Conservation (phyloP, 73 alveolate genomes). For the Paramecium octaurelia region DNA sequence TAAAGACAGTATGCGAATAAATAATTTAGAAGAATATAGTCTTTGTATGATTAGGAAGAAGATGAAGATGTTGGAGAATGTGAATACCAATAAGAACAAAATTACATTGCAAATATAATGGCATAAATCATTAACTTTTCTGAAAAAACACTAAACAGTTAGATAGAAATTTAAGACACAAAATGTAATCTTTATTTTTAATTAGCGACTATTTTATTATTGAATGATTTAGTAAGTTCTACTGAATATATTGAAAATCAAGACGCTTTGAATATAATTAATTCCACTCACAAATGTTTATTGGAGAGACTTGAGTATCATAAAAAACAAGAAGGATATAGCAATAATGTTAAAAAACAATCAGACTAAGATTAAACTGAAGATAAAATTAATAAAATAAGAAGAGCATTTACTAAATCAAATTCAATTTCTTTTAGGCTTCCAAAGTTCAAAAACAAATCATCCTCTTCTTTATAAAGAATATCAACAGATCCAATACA, state of each 20-base stretch:
- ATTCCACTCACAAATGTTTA: not conserved
- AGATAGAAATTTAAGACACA: not conserved
- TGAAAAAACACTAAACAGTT: not conserved
- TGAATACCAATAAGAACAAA: constrained; percentile 11
- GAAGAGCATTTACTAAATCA: constrained; percentile 7
- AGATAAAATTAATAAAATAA: not conserved
- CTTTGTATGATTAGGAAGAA: not conserved
- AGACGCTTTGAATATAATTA: not conserved
- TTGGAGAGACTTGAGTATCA: not conserved
- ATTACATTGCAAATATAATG: not conserved
- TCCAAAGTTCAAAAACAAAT: not conserved
- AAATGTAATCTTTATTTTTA: not conserved
- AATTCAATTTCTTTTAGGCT: constrained; percentile 27
- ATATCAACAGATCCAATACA: not conserved
- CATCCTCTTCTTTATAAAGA: not conserved
- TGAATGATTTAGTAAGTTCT: constrained; percentile 38
- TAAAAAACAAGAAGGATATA: not conserved
- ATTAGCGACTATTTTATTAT: not conserved
- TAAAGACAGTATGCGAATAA: not conserved
- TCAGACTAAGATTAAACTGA: not conserved
- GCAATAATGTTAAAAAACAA: not conserved
- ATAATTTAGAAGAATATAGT: not conserved
- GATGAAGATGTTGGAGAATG: not conserved
- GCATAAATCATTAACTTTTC: not conserved
- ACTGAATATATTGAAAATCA: not conserved